These are phyloP conservation scores for Globisporangium cystogenes DNA, from an alignment of 352 stramenopile species.

Conservation along the genomic window DNA sequence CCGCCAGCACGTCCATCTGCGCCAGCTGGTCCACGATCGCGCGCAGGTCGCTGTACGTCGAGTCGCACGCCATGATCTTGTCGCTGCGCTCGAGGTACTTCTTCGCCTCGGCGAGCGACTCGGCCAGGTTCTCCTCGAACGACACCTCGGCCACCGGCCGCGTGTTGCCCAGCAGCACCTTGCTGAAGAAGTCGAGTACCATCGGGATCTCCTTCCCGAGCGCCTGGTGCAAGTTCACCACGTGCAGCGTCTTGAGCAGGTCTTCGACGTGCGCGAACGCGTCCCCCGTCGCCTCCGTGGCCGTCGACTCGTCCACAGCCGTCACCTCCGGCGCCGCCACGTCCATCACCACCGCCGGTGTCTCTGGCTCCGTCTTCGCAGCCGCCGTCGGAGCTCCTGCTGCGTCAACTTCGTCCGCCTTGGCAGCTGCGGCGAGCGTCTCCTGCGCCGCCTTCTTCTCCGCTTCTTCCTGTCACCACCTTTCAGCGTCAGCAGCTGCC, in stretches of 20 bases:
- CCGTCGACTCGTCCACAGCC: slow-evolving; percentile 9
- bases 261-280: slow-evolving; percentile 55
- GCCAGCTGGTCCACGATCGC: slow-evolving; percentile 53
- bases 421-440: slow-evolving; percentile 1
- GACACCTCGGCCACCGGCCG: slow-evolving; percentile 67
- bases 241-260: slow-evolving; percentile 72
- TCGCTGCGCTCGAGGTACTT: slow-evolving; percentile 62
- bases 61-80: slow-evolving; percentile 70
- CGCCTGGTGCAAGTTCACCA: slow-evolving; percentile 69
- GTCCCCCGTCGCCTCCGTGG: slow-evolving; percentile 10
- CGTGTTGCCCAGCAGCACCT: slow-evolving; percentile 78
- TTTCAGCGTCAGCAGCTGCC: not conserved
- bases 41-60: slow-evolving; percentile 56
- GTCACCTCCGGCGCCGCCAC: not conserved
- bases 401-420: slow-evolving; percentile 5
- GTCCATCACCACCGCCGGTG: not conserved
- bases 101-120: slow-evolving; percentile 73
- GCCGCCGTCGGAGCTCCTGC: slow-evolving; percentile 9
- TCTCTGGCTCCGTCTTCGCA: slow-evolving; percentile 4
- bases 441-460: slow-evolving; percentile 23
- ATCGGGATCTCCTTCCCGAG: slow-evolving; percentile 72
- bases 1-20: slow-evolving; percentile 14
- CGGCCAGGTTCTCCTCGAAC: slow-evolving; percentile 72
- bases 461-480: slow-evolving; percentile 25
- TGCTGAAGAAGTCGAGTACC: slow-evolving; percentile 81